Conservation (phyloP, 768 basidiomycete genomes). For the Lyophyllum semitale region DNA sequence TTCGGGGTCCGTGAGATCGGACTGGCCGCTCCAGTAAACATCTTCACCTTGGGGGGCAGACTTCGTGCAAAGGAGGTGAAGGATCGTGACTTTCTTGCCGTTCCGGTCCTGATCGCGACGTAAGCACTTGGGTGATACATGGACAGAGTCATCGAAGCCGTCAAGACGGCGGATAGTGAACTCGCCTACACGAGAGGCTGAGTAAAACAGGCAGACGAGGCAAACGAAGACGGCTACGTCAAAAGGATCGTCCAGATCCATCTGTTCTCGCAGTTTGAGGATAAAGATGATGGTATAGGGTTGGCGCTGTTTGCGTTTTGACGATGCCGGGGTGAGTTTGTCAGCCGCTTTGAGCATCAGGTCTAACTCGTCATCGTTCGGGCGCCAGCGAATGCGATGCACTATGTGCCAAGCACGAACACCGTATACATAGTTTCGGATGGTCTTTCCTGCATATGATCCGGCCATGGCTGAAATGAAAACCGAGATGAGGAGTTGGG, state of each 20-base stretch:
- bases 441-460: slow-evolving; percentile 28
- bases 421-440: slow-evolving; percentile 38
- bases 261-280: too few species aligned
- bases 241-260: neutral
- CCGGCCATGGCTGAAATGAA: slow-evolving; percentile 35
- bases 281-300: too few species aligned
- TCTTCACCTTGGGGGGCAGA: neutral
- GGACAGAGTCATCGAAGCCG: neutral
- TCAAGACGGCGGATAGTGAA: neutral
- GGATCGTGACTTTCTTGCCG: neutral
- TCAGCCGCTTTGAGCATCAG: neutral
- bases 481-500: slow-evolving; percentile 20
- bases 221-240: neutral
- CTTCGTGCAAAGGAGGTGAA: slow-evolving; percentile 4
- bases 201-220: neutral
- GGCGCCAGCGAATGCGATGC: slow-evolving; percentile 33
- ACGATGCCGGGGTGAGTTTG: too few species aligned
- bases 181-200: neutral
- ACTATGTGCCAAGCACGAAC: slow-evolving; percentile 49
- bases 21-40: too few species aligned
- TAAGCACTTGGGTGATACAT: neutral
- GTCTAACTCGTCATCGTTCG: neutral
- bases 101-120: too few species aligned
- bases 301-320: neutral
- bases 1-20: too few species aligned